Conservation (phyloP, 202 grass and related monocot genomes). For the Setaria viridis region DNA sequence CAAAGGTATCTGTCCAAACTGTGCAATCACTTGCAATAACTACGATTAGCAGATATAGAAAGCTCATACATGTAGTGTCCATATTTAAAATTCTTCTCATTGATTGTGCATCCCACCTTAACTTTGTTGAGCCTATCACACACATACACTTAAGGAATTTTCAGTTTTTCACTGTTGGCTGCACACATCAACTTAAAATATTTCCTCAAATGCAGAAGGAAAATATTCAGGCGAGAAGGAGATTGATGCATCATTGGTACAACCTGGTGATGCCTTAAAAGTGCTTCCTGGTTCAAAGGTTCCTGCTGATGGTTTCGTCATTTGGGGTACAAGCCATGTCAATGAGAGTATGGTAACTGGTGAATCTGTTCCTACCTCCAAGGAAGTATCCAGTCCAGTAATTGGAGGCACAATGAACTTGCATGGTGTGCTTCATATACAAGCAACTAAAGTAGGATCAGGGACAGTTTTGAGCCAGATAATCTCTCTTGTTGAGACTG, state of each 20-base stretch:
- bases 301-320: constrained; percentile 77
- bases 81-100: background rate
- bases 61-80: constrained; percentile 21
- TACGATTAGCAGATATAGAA: constrained; percentile 18
- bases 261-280: constrained; percentile 90
- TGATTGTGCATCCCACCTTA: constrained; percentile 36
- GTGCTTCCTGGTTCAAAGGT: constrained; percentile 94
- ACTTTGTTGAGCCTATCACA: constrained; percentile 6
- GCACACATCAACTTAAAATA: constrained; percentile 28
- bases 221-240: constrained; percentile 75
- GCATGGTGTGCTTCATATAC: constrained; percentile 83
- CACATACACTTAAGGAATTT: constrained; percentile 18
- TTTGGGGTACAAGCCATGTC: constrained; percentile 89
- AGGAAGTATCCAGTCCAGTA: constrained; percentile 78
- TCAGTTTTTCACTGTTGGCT: constrained; percentile 6
- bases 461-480: constrained; percentile 94
- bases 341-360: constrained; percentile 99
- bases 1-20: constrained; percentile 60
- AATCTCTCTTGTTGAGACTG: constrained; percentile 95
- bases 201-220: constrained; percentile 62
- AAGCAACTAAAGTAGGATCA: constrained; percentile 89
- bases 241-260: constrained; percentile 91
- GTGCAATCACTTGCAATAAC: background rate
- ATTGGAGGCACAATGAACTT: constrained; percentile 98
- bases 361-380: constrained; percentile 78